Conservation (phyloP, 441 rosid genomes). For the Populus hybrid region DNA sequence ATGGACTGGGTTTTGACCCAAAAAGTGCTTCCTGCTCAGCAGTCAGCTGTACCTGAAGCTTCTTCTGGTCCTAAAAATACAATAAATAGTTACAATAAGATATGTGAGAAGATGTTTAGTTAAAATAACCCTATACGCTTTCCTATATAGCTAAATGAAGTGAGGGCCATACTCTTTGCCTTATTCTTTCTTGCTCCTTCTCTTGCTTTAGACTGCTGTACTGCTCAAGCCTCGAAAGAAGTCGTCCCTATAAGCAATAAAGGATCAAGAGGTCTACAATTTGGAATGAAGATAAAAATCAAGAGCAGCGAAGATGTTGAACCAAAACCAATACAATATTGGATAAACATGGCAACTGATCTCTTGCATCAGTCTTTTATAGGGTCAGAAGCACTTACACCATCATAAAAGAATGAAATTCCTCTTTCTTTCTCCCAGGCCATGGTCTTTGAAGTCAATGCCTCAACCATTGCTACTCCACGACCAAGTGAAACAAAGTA, state of each 20-base stretch:
- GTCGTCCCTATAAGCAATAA: constrained; percentile 41
- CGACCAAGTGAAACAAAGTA: constrained; percentile 10
- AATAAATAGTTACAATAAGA: constrained; percentile 8
- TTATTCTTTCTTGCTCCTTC: constrained; percentile 66
- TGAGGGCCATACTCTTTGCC: constrained; percentile 52
- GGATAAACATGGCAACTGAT: neutral
- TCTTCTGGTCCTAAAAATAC: constrained; percentile 65
- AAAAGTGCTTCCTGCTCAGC: constrained; percentile 72
- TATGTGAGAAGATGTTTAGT: neutral
- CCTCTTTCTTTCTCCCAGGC: constrained; percentile 86
- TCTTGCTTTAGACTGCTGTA: constrained; percentile 54
- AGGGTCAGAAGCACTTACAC: constrained; percentile 50
- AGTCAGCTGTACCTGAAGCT: constrained; percentile 66
- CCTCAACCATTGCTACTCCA: constrained; percentile 68
- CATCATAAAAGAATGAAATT: constrained; percentile 64
- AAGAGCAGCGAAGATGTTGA: neutral
- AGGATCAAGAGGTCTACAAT: neutral
- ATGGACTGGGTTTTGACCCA: constrained; percentile 81
- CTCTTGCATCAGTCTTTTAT: neutral
- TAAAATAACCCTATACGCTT: neutral
- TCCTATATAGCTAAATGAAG: neutral
- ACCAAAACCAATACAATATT: neutral
- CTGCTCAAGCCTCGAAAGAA: constrained; percentile 67
- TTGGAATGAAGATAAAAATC: constrained; percentile 4
- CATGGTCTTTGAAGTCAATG: constrained; percentile 49